Conservation (phyloP, 805 yeast species). For the Kregervanrija fluxuum region DNA sequence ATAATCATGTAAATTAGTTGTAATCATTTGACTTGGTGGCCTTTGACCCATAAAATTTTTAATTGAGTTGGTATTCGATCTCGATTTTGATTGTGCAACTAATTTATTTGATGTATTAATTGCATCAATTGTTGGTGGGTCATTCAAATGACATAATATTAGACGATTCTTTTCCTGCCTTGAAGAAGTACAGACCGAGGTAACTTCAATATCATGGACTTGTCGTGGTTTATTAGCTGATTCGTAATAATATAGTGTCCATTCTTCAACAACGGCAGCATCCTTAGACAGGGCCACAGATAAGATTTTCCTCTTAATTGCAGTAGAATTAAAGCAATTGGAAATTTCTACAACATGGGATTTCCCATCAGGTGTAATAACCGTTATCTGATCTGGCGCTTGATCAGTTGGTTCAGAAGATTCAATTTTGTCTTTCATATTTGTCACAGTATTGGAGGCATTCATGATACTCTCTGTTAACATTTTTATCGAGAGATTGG, state of each 20-base stretch:
- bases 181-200: constrained; percentile 72
- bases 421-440: constrained; percentile 10
- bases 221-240: constrained; percentile 24
- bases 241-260: constrained; percentile 53
- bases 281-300: background rate
- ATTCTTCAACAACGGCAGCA: constrained; percentile 34
- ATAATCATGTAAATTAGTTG: constrained; percentile 81
- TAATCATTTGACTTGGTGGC: constrained; percentile 88
- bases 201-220: constrained; percentile 53
- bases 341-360: constrained; percentile 60
- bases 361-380: constrained; percentile 70
- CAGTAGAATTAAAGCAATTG: constrained; percentile 75
- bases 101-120: constrained; percentile 43
- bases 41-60: constrained; percentile 67
- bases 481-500: constrained; percentile 12
- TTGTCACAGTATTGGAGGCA: constrained; percentile 11
- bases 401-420: background rate
- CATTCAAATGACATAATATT: constrained; percentile 58
- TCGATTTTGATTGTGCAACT: constrained; percentile 1
- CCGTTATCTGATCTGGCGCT: constrained; percentile 33
- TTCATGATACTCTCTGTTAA: constrained; percentile 15
- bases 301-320: constrained; percentile 52
- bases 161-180: constrained; percentile 49
- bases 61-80: constrained; percentile 3
- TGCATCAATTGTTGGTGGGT: constrained; percentile 57